A percentile compares a stretch with the other conserved stretches of the same genome.
Conservation (phyloP, 2,329 filamentous ascomycete species). For the Chalaropsis ovoidea region DNA sequence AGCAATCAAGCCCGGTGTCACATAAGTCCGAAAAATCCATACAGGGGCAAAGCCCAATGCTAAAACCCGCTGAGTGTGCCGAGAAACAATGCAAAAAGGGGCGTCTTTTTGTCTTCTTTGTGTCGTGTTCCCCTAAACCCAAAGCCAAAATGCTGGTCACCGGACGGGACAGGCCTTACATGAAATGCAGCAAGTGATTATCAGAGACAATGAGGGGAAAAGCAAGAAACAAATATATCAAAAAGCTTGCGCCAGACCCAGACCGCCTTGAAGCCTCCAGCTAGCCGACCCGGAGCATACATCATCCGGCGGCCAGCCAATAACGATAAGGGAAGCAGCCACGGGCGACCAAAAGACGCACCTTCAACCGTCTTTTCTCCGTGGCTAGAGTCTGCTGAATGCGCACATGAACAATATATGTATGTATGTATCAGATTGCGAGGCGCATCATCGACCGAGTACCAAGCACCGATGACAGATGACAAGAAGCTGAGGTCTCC, state of each 20-base stretch:
- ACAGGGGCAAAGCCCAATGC: background rate
- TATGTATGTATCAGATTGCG: background rate
- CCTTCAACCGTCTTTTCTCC: background rate
- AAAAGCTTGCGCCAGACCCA: background rate
- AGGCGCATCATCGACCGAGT: background rate
- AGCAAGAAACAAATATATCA: background rate
- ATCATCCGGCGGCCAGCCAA: no score
- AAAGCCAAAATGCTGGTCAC: background rate
- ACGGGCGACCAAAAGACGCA: background rate
- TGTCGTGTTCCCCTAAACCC: background rate
- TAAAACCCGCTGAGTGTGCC: background rate
- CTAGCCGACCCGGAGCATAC: no score
- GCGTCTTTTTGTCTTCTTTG: background rate
- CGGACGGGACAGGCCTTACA: background rate
- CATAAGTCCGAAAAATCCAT: background rate
- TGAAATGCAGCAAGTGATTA: background rate
- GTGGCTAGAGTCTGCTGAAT: background rate
- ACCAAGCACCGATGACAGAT: background rate
- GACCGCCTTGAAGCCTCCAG: background rate
- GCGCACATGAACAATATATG: background rate
- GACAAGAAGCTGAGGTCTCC: background rate
- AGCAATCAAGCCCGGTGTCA: background rate
- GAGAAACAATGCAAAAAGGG: conserved; percentile 7
- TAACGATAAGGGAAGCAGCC: no score
- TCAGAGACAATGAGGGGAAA: background rate